Percentiles rank a stretch among this genome's conserved stretches.
These are phyloP conservation scores for Elongisporangium undulatum DNA, from an alignment of 352 stramenopile genomes.

Conservation along the genomic window DNA sequence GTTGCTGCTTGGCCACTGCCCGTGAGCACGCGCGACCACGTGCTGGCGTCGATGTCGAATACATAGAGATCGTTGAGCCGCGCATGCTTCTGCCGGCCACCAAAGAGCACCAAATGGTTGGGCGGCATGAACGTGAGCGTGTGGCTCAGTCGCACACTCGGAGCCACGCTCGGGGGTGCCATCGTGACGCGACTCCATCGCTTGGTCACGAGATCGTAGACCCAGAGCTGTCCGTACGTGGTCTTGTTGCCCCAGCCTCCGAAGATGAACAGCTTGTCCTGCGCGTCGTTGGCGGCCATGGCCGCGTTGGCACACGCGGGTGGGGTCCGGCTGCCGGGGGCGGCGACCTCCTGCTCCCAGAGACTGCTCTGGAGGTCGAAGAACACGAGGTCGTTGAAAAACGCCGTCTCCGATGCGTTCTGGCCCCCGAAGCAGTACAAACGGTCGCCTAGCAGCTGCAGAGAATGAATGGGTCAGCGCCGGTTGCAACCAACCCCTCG, in stretches of 20 bases:
- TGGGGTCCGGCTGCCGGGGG: conserved; percentile 25
- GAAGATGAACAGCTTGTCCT: conserved; percentile 62
- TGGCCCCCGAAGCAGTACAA: conserved; percentile 75
- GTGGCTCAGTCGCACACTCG: conserved; percentile 53
- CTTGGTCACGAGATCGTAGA: conserved; percentile 41
- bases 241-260: conserved; percentile 49
- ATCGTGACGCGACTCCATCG: conserved; percentile 52
- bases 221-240: conserved; percentile 53
- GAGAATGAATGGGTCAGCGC: neutral
- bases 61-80: conserved; percentile 57
- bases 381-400: conserved; percentile 77
- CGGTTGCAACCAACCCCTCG: neutral
- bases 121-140: conserved; percentile 44
- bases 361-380: conserved; percentile 58
- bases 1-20: conserved; percentile 2
- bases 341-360: conserved; percentile 32
- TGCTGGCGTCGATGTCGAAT: conserved; percentile 28
- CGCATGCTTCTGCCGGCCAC: conserved; percentile 32
- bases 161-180: conserved; percentile 22
- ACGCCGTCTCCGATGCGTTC: conserved; percentile 33
- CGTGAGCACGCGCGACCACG: conserved; percentile 25
- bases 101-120: conserved; percentile 57
- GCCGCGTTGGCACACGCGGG: conserved; percentile 43
- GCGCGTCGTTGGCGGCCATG: conserved; percentile 35
- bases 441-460: conserved; percentile 44